Conservation (phyloP, 257 asterid species). For the Lavandula angustifolia region DNA sequence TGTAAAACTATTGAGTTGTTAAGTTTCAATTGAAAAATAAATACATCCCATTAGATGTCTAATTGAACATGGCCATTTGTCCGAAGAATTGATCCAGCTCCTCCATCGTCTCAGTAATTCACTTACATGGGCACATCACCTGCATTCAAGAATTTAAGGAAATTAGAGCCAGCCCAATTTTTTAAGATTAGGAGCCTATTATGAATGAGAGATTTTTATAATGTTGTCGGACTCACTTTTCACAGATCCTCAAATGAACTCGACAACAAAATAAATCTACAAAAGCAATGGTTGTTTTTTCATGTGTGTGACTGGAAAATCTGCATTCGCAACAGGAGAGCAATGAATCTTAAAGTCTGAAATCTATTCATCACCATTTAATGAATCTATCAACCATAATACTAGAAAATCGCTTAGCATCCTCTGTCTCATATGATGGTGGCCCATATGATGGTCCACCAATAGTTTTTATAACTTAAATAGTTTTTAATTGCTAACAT, state of each 20-base stretch:
- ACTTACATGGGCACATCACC: conserved; percentile 1
- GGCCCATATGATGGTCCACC: no score
- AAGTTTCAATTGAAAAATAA: background rate
- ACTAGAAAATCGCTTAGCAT: no score
- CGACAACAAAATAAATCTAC: background rate
- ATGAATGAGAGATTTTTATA: background rate
- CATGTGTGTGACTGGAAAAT: no score
- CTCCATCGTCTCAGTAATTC: background rate
- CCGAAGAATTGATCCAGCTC: conserved; percentile 6
- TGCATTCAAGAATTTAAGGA: background rate
- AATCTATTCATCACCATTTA: no score
- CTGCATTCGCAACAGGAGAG: no score
- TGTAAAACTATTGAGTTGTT: background rate
- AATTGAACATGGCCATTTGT: conserved; percentile 5
- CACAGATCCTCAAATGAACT: background rate
- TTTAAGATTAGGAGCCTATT: background rate
- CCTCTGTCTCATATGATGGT: no score
- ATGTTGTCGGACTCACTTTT: background rate
- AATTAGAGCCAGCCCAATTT: no score
- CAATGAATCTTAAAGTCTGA: no score
- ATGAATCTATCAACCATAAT: no score
- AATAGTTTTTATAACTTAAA: no score
- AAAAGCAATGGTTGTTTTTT: no score
- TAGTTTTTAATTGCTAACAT: no score
- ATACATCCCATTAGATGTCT: background rate